Evolutionary conservation across 1,139 yeast species (phyloP), one percentile per base, ranked within the genome.

Genomic region (Yamadazyma triangularis): DNA sequence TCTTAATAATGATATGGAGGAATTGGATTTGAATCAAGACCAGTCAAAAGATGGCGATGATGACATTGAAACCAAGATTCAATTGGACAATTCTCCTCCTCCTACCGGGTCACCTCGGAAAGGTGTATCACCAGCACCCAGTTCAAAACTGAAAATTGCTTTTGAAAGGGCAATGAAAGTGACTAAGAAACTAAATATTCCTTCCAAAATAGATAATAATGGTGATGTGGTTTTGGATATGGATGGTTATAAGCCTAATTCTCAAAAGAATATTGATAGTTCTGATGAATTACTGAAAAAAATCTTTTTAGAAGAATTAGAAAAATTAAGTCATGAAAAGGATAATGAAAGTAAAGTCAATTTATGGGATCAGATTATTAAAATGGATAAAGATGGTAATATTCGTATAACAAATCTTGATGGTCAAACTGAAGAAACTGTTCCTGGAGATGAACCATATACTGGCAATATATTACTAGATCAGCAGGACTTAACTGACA

Each of bases 211-310:
- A 25, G 95, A 87, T 41, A 80, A 83, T 42, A 86, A 87, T 48
- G 98, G 98, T 9, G 96, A 89, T 51, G 71, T 93, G 49, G 76
- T 89, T 28, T 64, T 93, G 29, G 99, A 93, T 59, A 86, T 91
- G 81, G 95, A 88, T 47, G 99, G 99, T 15, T 93, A 93, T 60
- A 91, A 89, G 58, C 85, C 95, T 21, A 86, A 82, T 44, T 80
- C 83, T 23, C 69, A 66, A 40, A 76, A 79, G 42, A 86, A 82
- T 50, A 73, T 78, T 27, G 78, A 78, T 30, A 77, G 73, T 43
- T 74, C 87, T 0, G 87, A 80, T 45, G 80, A 79, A 35, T 65
- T 83, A 29, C 76, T 91, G 39, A 79, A 79, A 44, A 79, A 80
- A 44, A 66, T 89, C 28, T 66, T 89, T 33, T 66, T 77, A 23